Base-by-base conservation (phyloP, 2,329 filamentous ascomycete genomes). In the Falciphora oryzae region DNA sequence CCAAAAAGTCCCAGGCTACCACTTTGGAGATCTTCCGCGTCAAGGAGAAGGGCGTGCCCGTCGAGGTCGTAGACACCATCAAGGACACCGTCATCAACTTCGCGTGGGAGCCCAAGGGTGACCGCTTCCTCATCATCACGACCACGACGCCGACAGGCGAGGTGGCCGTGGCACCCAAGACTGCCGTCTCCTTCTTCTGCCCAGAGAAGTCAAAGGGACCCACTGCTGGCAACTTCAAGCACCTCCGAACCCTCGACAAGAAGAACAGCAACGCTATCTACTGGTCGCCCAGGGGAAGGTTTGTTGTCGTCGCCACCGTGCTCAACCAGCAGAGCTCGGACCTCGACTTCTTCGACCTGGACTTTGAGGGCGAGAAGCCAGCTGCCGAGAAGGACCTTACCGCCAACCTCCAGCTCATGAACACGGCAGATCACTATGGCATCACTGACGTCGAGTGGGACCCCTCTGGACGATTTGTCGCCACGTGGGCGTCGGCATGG, bases 31-130 rank as follows among this genome's bases (percentile, higher is more conserved):
- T 99, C 75, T 99, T 99, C 89, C 92, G 95, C 67, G 87, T 99
- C 71, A 89, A 87, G 76, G 95, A 99, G 79, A 99, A 99, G 86
- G 94, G 95, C 70, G 95, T 99, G 2, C 95, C 95, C 1, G 94
- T 99, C 64, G 95, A 99, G 78, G 95, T 98, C 65, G 93, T 99
- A 63, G 95, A 99, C 78, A 93, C 90, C 64, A 91, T 99, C 79
- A 98, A 98, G 81, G 95, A 98, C 74, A 97, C 93, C 1, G 95
- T 99, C 71, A 96, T 99, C 81, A 99, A 99, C 83, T 99, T 99
- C 75, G 93, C 95, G 13, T 99, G 95, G 95, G 95, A 99, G 75
- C 95, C 95, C 68, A 97, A 97, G 82, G 95, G 95, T 67, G 93
- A 96, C 77, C 89, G 95, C 56, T 99, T 99, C 76, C 93, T 97